A percentile compares a stretch with the other conserved stretches of the same genome.
These are phyloP conservation scores for Citeromyces nyonsensis DNA, from an alignment of 805 yeast species.

Conservation along the genomic window DNA sequence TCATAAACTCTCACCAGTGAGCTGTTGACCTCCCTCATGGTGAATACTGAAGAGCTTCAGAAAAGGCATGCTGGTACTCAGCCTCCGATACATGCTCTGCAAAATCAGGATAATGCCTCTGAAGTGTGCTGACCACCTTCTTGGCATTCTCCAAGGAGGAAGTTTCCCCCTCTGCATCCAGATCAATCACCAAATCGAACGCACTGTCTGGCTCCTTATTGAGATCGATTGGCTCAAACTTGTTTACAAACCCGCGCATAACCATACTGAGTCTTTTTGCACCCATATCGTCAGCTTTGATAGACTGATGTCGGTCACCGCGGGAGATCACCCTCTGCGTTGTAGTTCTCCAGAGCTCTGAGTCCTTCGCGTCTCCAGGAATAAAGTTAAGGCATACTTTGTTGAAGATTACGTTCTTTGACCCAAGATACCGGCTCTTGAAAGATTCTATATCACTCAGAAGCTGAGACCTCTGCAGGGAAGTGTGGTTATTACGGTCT, in stretches of 20 bases:
- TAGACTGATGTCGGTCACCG: constrained; percentile 84
- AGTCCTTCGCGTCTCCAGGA: constrained; percentile 10
- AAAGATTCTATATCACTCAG: constrained; percentile 31
- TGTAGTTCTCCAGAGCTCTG: constrained; percentile 34
- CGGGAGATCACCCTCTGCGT: constrained; percentile 42
- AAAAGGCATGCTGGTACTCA: too few species aligned
- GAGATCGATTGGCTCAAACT: constrained; percentile 48
- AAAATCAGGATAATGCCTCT: too few species aligned
- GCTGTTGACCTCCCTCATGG: too few species aligned
- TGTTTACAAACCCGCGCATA: constrained; percentile 56
- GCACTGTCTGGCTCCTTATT: constrained; percentile 37
- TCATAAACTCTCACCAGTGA: too few species aligned
- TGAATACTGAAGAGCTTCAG: too few species aligned
- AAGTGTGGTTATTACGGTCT: constrained; percentile 75
- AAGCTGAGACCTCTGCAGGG: constrained; percentile 52
- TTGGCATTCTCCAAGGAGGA: constrained; percentile 24
- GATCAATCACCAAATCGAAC: constrained; percentile 52
- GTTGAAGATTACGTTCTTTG: constrained; percentile 23
- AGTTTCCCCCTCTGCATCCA: constrained; percentile 24
- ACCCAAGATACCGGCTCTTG: constrained; percentile 26
- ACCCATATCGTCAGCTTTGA: constrained; percentile 34
- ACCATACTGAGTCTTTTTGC: constrained; percentile 36
- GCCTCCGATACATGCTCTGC: too few species aligned
- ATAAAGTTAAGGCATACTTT: constrained; percentile 60
- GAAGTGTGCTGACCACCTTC: constrained; percentile 15